Evolutionary conservation across 1,284 basidiomycete species (phyloP), one percentile per base, ranked within the genome.

Genomic region (Lentinus polychrous): DNA sequence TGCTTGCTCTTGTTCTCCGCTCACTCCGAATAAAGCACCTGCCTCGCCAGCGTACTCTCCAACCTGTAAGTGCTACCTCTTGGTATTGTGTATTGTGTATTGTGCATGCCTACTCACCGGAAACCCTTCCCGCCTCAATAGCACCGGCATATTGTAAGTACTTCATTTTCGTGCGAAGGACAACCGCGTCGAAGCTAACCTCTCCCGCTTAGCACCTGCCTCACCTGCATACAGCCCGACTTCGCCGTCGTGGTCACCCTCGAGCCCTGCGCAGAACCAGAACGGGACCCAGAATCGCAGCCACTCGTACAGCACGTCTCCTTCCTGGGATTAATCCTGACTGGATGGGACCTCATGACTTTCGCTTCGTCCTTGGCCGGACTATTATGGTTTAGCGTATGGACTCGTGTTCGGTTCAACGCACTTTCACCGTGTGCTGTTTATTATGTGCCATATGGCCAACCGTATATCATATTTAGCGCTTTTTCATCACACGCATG

Each of bases 11-110:
- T 46, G n/a, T 1, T 15, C 7, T 54, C 20, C 46, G 15, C 43
- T 60, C 32, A 23, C 55, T 15, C 17, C 22, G 18, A 52, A 51
- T n/a, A 67, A 36, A 51, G 45, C 36, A 50, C 45, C 37, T 3
- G 86, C 86, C 5, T 88, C 86, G 6, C 88, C 88, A 2, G 78
- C 86, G 2, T 91, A 90, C 70, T 90, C 87, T 42, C 86, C 87
- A 57, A 82, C 86, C 46, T 90, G 84, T 86, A 65, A 76, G 83
- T 76, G n/a, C n/a, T n/a, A n/a, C n/a, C n/a, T n/a, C n/a, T 27
- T 24, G 4, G 11, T 31, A n/a, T 11, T 2, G 37, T 50, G 37
- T 50, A 49, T 8, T 24, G 18, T 31, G 17, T 23, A 7, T 2
- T 35, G 17, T 5, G 15, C 23, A 23, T 37, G 35, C 27, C 45